phyloP scores from a whole-genome alignment of 2,329 filamentous ascomycete genomes.

The Samsoniella hepiali region DNA sequence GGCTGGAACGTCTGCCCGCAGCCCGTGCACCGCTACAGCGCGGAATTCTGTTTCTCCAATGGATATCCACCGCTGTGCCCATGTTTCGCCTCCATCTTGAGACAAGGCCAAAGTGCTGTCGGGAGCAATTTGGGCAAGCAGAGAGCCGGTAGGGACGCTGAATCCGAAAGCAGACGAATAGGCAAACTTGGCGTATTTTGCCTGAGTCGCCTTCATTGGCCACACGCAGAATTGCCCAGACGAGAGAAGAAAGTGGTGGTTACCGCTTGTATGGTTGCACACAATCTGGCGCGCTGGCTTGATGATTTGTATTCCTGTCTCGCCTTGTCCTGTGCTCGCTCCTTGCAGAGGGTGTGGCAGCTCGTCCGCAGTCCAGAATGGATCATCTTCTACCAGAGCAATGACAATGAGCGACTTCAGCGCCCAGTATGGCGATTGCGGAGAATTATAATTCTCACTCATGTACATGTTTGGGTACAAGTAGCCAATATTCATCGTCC shows the following conservation, averaged over 20 bases:
- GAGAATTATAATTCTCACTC: slow-evolving; percentile 55
- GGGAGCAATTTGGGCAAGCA: slow-evolving; percentile 33
- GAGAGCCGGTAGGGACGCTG: slow-evolving; percentile 38
- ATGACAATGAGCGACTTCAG: slow-evolving; percentile 48
- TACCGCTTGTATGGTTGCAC: slow-evolving; percentile 32
- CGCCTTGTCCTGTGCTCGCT: background rate
- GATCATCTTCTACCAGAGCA: slow-evolving; percentile 32
- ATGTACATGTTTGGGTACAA: slow-evolving; percentile 50
- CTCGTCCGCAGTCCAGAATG: slow-evolving; percentile 46
- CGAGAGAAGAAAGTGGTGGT: slow-evolving; percentile 43
- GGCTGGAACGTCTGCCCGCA: background rate
- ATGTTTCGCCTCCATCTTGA: slow-evolving; percentile 31
- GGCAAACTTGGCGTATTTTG: slow-evolving; percentile 47
- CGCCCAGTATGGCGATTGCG: slow-evolving; percentile 54
- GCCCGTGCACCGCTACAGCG: background rate
- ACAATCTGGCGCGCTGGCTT: slow-evolving; percentile 40
- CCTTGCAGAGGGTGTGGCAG: slow-evolving; percentile 23
- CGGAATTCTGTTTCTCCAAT: slow-evolving; percentile 17
- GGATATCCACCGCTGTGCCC: slow-evolving; percentile 31
- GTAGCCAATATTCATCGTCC: slow-evolving; percentile 46
- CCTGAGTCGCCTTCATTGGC: slow-evolving; percentile 39
- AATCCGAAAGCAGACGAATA: slow-evolving; percentile 48
- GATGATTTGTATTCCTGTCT: background rate
- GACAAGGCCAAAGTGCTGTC: slow-evolving; percentile 33
- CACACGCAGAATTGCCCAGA: slow-evolving; percentile 38